Conservation (phyloP, 495 filamentous ascomycete genomes). For the Clavariopsis aquatica region DNA sequence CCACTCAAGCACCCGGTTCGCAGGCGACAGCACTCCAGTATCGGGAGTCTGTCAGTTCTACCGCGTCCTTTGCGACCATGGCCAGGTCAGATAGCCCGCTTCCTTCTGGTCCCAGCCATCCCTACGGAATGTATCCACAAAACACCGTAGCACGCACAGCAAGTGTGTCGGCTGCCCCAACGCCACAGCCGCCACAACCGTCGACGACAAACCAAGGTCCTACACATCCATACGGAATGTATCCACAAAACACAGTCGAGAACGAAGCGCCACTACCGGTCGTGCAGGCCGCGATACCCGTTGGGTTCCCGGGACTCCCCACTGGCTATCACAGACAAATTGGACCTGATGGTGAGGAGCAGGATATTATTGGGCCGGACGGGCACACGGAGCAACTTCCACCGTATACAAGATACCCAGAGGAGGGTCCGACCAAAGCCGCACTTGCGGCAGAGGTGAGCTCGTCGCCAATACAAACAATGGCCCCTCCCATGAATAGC, state of each 20-base stretch:
- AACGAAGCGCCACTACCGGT: slow-evolving; percentile 40
- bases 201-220: slow-evolving; percentile 52
- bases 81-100: slow-evolving; percentile 40
- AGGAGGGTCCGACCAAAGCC: slow-evolving; percentile 47
- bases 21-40: slow-evolving; percentile 35
- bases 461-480: slow-evolving; percentile 17
- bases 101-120: slow-evolving; percentile 45
- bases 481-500: not conserved
- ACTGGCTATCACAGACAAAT: slow-evolving; percentile 66
- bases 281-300: slow-evolving; percentile 53
- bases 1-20: slow-evolving; percentile 28
- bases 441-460: slow-evolving; percentile 25
- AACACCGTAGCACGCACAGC: slow-evolving; percentile 39
- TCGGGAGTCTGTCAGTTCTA: slow-evolving; percentile 37
- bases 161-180: slow-evolving; percentile 40
- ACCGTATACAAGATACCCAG: slow-evolving; percentile 81
- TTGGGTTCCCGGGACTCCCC: slow-evolving; percentile 71
- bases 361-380: slow-evolving; percentile 83
- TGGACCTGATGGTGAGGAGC: slow-evolving; percentile 82
- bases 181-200: slow-evolving; percentile 29
- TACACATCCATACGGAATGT: slow-evolving; percentile 86
- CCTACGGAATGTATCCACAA: slow-evolving; percentile 48
- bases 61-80: slow-evolving; percentile 43
- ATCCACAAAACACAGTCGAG: slow-evolving; percentile 68
- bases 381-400: slow-evolving; percentile 89